phyloP scores from a whole-genome alignment of 176 grass and related monocot genomes.

The Carex pumila region DNA sequence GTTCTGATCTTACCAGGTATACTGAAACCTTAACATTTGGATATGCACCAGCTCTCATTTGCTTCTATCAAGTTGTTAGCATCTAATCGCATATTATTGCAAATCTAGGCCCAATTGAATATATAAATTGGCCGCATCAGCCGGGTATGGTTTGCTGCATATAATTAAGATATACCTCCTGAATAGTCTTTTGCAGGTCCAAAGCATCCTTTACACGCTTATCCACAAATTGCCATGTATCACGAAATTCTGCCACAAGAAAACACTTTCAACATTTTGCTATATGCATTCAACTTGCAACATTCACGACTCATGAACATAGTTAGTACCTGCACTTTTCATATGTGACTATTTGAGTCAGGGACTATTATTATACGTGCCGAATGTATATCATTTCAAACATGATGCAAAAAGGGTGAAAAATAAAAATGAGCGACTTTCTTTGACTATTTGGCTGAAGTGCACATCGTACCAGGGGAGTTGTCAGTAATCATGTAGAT shows the following conservation, averaged over 20 bases:
- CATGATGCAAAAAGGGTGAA: neutral
- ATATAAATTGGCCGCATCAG: neutral
- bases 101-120: neutral
- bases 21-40: neutral
- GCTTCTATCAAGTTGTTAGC: neutral
- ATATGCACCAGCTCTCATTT: neutral
- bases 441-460: neutral
- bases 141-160: neutral
- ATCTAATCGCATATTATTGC: neutral
- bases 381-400: neutral
- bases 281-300: neutral
- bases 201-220: slow-evolving; percentile 64
- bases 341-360: neutral
- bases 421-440: neutral
- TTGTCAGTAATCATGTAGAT: slow-evolving; percentile 96
- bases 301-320: neutral
- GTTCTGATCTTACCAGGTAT: too few relatives aligned
- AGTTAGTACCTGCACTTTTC: neutral
- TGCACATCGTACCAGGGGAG: slow-evolving; percentile 52
- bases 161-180: slow-evolving; percentile 51
- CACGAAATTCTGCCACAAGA: slow-evolving; percentile 49
- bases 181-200: slow-evolving; percentile 73
- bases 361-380: neutral
- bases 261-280: neutral
- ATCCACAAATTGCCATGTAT: slow-evolving; percentile 80